Evolutionary conservation across 148 eudicot genomes (phyloP).

Genomic region (Fagopyrum tataricum): DNA sequence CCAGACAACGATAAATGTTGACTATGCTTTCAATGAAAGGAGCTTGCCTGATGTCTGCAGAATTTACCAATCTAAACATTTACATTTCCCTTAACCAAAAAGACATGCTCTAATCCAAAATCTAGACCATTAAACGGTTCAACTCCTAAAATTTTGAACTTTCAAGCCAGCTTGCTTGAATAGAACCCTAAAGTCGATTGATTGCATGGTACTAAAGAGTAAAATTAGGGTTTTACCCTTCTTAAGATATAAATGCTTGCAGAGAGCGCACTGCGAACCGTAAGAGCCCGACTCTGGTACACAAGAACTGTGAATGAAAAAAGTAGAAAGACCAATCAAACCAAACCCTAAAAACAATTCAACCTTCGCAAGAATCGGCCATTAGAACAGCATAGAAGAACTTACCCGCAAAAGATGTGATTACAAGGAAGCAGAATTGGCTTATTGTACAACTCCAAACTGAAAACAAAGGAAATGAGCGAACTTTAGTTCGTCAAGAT

Average conservation of each 20-base stretch:
- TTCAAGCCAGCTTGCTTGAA: not conserved
- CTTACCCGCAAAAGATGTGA: conserved; percentile 80
- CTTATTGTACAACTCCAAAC: conserved; percentile 49
- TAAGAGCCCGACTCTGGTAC: conserved; percentile 31
- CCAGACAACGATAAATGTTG: conserved; percentile 53
- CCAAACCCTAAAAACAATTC: not conserved
- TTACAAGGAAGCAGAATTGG: conserved; percentile 75
- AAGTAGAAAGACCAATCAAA: conserved; percentile 6
- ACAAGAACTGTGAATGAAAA: conserved; percentile 37
- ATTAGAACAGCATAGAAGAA: conserved; percentile 5
- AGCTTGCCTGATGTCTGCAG: conserved; percentile 64
- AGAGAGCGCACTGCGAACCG: conserved; percentile 50
- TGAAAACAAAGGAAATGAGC: conserved; percentile 21
- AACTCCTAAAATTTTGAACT: not conserved
- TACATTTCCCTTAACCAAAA: not conserved
- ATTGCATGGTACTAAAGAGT: not conserved
- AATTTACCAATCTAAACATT: not conserved
- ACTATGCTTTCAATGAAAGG: conserved; percentile 61
- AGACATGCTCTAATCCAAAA: not conserved
- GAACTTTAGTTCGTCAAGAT: not conserved
- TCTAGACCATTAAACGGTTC: not conserved
- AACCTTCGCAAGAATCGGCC: not conserved
- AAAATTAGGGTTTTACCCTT: conserved; percentile 35
- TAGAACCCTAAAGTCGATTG: not conserved
- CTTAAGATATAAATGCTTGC: conserved; percentile 35